Evolutionary conservation across 1,139 yeast species (phyloP).

Genomic region (Arxiozyma heterogenica): DNA sequence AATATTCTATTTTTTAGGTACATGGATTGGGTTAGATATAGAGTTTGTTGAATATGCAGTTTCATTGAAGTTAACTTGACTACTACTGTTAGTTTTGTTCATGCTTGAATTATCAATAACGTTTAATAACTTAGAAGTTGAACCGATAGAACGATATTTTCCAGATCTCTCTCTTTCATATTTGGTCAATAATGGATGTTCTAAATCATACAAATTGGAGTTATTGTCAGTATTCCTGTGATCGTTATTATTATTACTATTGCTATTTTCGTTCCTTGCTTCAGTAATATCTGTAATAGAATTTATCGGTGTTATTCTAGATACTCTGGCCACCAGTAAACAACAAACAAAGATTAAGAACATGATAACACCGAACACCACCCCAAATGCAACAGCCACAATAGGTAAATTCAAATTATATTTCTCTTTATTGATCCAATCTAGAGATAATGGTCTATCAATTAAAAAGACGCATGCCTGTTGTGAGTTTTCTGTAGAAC

Average conservation of each 20-base stretch:
- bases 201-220: neutral
- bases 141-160: neutral
- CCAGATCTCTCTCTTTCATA: neutral
- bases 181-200: slow-evolving; percentile 1
- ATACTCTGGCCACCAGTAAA: slow-evolving; percentile 9
- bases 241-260: no score
- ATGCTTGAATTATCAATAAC: neutral
- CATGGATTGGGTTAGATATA: slow-evolving; percentile 4
- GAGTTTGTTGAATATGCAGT: slow-evolving; percentile 5
- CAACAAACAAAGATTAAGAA: slow-evolving; percentile 33
- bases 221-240: neutral
- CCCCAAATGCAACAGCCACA: slow-evolving; percentile 57
- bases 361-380: slow-evolving; percentile 43
- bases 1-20: neutral
- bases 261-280: neutral
- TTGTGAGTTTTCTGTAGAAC: slow-evolving; percentile 40
- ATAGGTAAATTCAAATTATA: slow-evolving; percentile 55
- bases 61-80: neutral
- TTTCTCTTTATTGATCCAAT: slow-evolving; percentile 49
- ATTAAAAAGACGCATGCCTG: slow-evolving; percentile 53
- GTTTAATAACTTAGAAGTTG: neutral
- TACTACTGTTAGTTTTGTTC: neutral
- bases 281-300: neutral
- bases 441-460: slow-evolving; percentile 57
- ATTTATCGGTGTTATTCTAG: neutral